A percentile compares a stretch with the other conserved stretches of the same genome.
Evolutionary conservation across 306 rosid species (phyloP).

Genomic region (Urtica urens): DNA sequence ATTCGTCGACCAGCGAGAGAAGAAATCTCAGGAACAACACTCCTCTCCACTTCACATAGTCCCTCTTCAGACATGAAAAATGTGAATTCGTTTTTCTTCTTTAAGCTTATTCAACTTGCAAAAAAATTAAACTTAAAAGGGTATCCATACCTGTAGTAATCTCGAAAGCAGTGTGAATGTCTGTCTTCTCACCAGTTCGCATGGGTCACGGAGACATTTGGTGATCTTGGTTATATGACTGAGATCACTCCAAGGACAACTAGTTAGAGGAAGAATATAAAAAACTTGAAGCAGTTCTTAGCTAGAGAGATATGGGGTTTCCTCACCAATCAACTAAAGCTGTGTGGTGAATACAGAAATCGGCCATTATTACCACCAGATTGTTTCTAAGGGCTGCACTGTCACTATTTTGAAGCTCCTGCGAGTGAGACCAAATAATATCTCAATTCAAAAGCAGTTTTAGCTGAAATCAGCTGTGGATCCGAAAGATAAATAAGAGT

Average conservation of each 20-base stretch:
- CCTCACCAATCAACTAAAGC: conserved; percentile 96
- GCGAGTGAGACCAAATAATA: no score
- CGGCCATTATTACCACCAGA: conserved; percentile 76
- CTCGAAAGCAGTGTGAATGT: conserved; percentile 83
- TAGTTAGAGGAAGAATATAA: conserved; percentile 21
- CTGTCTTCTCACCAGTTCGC: conserved; percentile 95
- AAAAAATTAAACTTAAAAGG: conserved; percentile 7
- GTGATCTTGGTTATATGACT: conserved; percentile 82
- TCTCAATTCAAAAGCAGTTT: no score
- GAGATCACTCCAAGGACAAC: conserved; percentile 34
- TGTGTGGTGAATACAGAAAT: conserved; percentile 87
- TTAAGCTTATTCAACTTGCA: no score
- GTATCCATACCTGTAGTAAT: conserved; percentile 61
- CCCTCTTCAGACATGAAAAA: conserved; percentile 43
- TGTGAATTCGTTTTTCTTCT: no score
- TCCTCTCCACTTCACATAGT: conserved; percentile 97
- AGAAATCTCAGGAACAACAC: conserved; percentile 91
- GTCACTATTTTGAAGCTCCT: conserved; percentile 83
- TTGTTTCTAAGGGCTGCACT: conserved; percentile 86
- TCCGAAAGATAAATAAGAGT: no score
- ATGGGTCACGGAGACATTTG: conserved; percentile 79
- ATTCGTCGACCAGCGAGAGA: conserved; percentile 85
- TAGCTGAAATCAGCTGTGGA: no score
- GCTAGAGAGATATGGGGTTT: not conserved
- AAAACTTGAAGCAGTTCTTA: not conserved